phyloP scores from a whole-genome alignment of 1,284 basidiomycete species.

The Rugosomyces carneus region DNA sequence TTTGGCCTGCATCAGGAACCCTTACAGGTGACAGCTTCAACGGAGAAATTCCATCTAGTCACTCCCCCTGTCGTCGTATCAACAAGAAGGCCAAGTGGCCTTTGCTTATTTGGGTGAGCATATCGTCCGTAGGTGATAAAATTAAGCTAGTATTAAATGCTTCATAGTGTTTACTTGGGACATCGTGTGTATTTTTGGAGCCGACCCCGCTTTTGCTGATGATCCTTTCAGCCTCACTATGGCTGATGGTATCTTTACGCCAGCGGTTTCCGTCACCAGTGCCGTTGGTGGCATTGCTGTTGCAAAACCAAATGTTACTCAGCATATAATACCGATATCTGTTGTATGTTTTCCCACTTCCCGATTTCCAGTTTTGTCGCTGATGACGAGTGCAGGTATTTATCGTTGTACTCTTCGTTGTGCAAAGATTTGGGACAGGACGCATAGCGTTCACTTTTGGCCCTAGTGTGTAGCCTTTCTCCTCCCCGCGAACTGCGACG shows the following conservation, averaged over 20 bases:
- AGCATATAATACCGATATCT: conserved; percentile 49
- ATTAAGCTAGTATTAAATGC: neutral
- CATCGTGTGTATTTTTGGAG: conserved; percentile 24
- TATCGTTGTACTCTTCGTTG: conserved; percentile 50
- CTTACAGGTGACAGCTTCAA: conserved; percentile 41
- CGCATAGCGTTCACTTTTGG: conserved; percentile 47
- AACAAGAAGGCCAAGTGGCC: conserved; percentile 39
- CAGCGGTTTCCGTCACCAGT: conserved; percentile 63
- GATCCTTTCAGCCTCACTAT: conserved; percentile 41
- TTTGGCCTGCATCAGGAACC: conserved; percentile 47
- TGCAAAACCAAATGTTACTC: conserved; percentile 40
- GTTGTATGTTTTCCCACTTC: conserved; percentile 33
- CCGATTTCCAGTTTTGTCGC: neutral
- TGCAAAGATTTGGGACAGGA: conserved; percentile 54
- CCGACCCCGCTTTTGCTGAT: neutral
- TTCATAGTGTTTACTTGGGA: conserved; percentile 35
- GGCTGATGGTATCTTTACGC: conserved; percentile 57
- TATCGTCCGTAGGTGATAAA: neutral
- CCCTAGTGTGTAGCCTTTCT: conserved; percentile 37
- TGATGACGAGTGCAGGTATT: conserved; percentile 30
- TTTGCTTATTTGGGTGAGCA: conserved; percentile 46
- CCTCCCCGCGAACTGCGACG: neutral
- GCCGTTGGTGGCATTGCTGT: conserved; percentile 63
- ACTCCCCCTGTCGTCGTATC: conserved; percentile 17
- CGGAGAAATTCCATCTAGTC: neutral